Evolutionary conservation across 2,329 filamentous ascomycete genomes (phyloP).

Genomic region (Phialophora tarda): DNA sequence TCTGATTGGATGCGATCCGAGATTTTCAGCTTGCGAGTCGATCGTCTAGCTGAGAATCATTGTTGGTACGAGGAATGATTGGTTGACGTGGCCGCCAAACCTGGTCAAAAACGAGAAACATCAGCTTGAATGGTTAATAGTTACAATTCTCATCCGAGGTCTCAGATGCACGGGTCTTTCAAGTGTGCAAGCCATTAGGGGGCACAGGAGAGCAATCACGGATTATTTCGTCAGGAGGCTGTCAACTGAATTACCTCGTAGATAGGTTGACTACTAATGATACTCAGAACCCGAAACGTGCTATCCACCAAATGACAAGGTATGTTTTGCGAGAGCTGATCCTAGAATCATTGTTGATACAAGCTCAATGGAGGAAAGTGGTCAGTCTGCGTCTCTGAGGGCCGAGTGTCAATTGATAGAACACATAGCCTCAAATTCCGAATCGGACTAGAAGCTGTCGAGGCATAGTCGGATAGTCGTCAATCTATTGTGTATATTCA

Average conservation of each 20-base stretch:
- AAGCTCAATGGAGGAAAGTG: neutral
- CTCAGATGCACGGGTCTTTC: conserved; percentile 2
- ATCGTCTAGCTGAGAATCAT: neutral
- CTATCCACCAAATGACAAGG: neutral
- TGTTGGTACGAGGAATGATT: conserved; percentile 16
- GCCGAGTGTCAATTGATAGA: conserved; percentile 3
- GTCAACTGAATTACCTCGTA: neutral
- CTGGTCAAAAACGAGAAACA: neutral
- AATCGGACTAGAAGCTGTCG: neutral
- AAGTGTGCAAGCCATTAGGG: neutral
- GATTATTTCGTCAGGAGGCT: neutral
- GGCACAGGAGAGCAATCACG: neutral
- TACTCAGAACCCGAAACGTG: neutral
- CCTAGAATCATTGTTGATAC: neutral
- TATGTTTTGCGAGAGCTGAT: neutral
- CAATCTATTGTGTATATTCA: neutral
- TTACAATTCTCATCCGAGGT: neutral
- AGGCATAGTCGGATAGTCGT: neutral
- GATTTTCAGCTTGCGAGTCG: conserved; percentile 23
- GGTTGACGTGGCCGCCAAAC: conserved; percentile 9
- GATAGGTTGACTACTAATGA: neutral
- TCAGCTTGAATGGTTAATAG: neutral
- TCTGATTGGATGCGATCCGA: conserved; percentile 25
- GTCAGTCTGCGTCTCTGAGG: neutral
- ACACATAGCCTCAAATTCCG: neutral